Base-by-base conservation (phyloP, 192 early-diverging fungal genomes). In the Spizellomyces punctatus region DNA sequence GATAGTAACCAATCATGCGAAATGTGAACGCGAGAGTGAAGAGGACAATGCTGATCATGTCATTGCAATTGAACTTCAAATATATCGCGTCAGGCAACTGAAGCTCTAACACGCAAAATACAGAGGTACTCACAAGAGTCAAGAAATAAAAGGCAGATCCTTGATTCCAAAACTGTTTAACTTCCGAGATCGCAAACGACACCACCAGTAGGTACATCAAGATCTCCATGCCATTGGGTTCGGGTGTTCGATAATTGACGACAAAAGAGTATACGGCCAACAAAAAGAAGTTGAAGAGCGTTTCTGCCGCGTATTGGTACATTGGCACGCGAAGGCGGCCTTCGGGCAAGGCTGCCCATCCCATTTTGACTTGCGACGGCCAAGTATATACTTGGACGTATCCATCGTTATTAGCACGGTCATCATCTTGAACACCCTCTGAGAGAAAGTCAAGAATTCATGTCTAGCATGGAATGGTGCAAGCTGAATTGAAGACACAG, bases 251-350 rank as follows among this genome's bases (percentile, higher is more conserved):
- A 41, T 74, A 56, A 58, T 74, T 74, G 36, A 74, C 72, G 43
- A 74, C 72, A 58, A 67, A 66, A 0, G 72, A 66, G 64, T 47
- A 74, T 6, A 74, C 64, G 17, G n/a, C 58, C 10, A 74, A 48
- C 12, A 67, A 41, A 6, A 67, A 60, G 45, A 74, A 61, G 22
- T 36, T 58, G 46, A 74, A 74, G 43, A 60, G 17, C 10, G 72
- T 74, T 52, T 74, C 72, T 43, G 72, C 56, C 6, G 72, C 72
- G 41, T 74, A 74, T 45, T 44, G 72, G 58, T 74, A 74, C 7
- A 74, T 12, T 4, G 72, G 72, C 8, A 74, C 64, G 9, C 72
- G 36, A 6, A 74, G 22, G 10, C 72, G 49, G 7, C 72, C 72
- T 58, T 66, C 72, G 9, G 64, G 64, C 27, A 74, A 56, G 10